Conservation (phyloP, 192 early-diverging fungal species). For the Entomortierella chlamydospora region DNA sequence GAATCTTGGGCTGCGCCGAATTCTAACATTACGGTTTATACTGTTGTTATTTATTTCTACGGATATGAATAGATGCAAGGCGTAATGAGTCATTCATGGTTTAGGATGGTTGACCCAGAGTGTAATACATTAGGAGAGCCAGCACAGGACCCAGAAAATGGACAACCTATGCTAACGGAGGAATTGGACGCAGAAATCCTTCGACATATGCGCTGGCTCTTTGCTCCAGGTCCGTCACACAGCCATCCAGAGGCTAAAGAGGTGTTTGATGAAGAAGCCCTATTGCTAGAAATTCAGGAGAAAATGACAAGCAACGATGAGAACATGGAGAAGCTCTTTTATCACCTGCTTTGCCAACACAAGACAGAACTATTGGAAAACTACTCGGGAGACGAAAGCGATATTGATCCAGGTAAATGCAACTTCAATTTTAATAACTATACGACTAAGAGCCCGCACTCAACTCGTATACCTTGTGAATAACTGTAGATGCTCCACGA, state of each 20-base stretch:
- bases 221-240: constrained; percentile 50
- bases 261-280: constrained; percentile 51
- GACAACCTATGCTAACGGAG: constrained; percentile 6
- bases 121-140: constrained; percentile 43
- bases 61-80: constrained; percentile 56
- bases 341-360: constrained; percentile 43
- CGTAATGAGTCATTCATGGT: constrained; percentile 64
- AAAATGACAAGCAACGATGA: constrained; percentile 43
- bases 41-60: not conserved
- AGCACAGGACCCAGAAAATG: constrained; percentile 23
- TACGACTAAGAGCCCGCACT: no score
- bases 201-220: constrained; percentile 50
- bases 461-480: no score
- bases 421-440: not conserved
- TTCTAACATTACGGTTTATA: not conserved
- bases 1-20: no score
- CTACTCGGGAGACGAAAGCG: constrained; percentile 33
- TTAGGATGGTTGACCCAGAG: constrained; percentile 52
- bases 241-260: constrained; percentile 43
- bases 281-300: constrained; percentile 45
- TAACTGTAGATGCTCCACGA: constrained; percentile 38
- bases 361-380: constrained; percentile 42
- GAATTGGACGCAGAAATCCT: constrained; percentile 46
- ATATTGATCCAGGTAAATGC: constrained; percentile 41
- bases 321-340: constrained; percentile 52